Percentiles rank a stretch among this genome's conserved stretches.
phyloP scores from a whole-genome alignment of 2,329 filamentous ascomycete species.

The Fusarium pseudonygamai region DNA sequence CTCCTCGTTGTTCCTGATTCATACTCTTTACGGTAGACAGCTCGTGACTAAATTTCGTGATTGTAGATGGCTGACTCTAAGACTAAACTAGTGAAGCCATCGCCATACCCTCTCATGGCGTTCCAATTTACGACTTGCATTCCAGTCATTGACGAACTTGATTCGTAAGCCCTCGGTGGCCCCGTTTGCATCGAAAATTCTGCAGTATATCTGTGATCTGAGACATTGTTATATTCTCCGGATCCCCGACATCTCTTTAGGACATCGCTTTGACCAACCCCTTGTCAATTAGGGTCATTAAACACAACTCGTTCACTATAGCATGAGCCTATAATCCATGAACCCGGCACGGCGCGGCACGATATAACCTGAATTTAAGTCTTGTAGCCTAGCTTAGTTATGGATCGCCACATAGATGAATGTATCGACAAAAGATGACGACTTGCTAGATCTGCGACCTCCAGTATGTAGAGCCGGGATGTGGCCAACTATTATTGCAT shows the following conservation, averaged over 20 bases:
- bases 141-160: constrained; percentile 15
- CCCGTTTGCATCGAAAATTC: constrained; percentile 11
- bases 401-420: not conserved
- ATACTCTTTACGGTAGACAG: not conserved
- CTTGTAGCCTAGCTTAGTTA: not conserved
- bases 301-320: not conserved
- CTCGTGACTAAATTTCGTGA: not conserved
- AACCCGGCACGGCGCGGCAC: not conserved
- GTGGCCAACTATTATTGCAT: not conserved
- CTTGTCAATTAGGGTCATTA: not conserved
- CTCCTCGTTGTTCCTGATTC: not conserved
- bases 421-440: not conserved
- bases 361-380: not conserved
- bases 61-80: not conserved
- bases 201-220: constrained; percentile 6
- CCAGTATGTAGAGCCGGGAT: not conserved
- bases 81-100: constrained; percentile 26
- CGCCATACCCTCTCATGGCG: constrained; percentile 10
- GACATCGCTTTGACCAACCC: not conserved
- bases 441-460: no score
- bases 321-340: not conserved
- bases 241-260: not conserved
- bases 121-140: constrained; percentile 12
- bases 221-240: constrained; percentile 11
- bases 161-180: not conserved